phyloP scores from a whole-genome alignment of 2,329 filamentous ascomycete species.

The Blastomyces gilchristii region DNA sequence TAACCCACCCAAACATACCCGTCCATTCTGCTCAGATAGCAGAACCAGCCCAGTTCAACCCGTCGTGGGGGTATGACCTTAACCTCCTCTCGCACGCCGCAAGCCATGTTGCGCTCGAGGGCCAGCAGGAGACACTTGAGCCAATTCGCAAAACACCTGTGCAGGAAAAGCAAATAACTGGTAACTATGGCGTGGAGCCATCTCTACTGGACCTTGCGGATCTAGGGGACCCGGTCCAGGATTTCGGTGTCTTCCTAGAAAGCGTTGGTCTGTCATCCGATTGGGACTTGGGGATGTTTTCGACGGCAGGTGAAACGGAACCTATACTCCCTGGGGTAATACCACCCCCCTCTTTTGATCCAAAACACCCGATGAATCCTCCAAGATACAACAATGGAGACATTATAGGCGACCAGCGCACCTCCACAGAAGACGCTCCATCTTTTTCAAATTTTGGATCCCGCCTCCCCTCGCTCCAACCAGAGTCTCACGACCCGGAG shows the following conservation, averaged over 20 bases:
- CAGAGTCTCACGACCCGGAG: slow-evolving; percentile 37
- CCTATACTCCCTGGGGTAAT: slow-evolving; percentile 29
- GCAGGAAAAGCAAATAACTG: slow-evolving; percentile 31
- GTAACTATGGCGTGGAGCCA: slow-evolving; percentile 36
- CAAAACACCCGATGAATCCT: slow-evolving; percentile 23
- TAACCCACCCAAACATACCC: slow-evolving; percentile 29
- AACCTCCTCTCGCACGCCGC: slow-evolving; percentile 41
- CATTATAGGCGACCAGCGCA: slow-evolving; percentile 30
- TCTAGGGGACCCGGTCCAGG: slow-evolving; percentile 40
- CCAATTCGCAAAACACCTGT: slow-evolving; percentile 28
- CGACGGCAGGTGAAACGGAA: slow-evolving; percentile 30
- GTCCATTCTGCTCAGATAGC: slow-evolving; percentile 31
- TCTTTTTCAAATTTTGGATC: slow-evolving; percentile 42
- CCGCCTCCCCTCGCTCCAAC: slow-evolving; percentile 38
- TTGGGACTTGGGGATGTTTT: slow-evolving; percentile 41
- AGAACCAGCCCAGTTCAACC: slow-evolving; percentile 39
- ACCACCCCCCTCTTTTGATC: slow-evolving; percentile 28
- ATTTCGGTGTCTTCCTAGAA: slow-evolving; percentile 40
- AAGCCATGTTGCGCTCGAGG: slow-evolving; percentile 40
- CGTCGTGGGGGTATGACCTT: slow-evolving; percentile 42
- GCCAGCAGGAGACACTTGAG: slow-evolving; percentile 34
- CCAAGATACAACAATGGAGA: slow-evolving; percentile 33
- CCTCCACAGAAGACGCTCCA: slow-evolving; percentile 31
- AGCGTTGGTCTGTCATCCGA: slow-evolving; percentile 41
- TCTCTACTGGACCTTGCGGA: slow-evolving; percentile 39